Percentiles rank a stretch among this genome's conserved stretches.
Evolutionary conservation across 257 asterid species (phyloP).

Genomic region (Oldenlandia corymbosa): DNA sequence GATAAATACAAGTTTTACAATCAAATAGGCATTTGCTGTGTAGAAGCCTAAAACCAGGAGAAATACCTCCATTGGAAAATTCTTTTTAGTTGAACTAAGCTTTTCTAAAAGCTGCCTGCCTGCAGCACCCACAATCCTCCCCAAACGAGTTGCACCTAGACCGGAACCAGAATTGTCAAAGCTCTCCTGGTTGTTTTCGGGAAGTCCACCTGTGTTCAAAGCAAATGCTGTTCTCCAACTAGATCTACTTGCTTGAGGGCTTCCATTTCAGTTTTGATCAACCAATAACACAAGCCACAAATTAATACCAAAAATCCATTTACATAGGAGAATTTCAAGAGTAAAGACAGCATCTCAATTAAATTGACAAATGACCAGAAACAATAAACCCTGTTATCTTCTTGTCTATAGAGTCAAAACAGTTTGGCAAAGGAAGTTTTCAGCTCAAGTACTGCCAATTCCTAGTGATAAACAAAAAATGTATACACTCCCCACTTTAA

Average conservation of each 20-base stretch:
- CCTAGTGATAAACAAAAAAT: background rate
- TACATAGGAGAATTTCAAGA: background rate
- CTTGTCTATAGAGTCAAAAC: background rate
- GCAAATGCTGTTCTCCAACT: constrained; percentile 49
- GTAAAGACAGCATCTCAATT: background rate
- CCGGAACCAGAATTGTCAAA: constrained; percentile 31
- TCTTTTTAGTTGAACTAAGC: constrained; percentile 74
- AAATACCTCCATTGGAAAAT: constrained; percentile 81
- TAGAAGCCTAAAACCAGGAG: constrained; percentile 91
- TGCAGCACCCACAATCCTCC: constrained; percentile 78
- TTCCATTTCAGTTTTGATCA: constrained; percentile 23
- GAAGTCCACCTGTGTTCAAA: constrained; percentile 63
- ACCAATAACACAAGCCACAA: constrained; percentile 4
- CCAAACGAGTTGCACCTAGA: constrained; percentile 85
- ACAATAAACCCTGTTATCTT: background rate
- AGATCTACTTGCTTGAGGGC: constrained; percentile 27
- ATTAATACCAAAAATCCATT: constrained; percentile 8
- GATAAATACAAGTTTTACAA: too few relatives aligned
- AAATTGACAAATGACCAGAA: background rate
- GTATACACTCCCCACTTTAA: background rate
- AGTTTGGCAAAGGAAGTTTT: background rate
- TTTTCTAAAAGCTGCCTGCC: constrained; percentile 66
- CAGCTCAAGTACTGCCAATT: background rate
- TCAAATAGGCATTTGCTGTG: constrained; percentile 90
- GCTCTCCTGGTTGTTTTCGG: constrained; percentile 46